These are phyloP conservation scores for Rauvolfia tetraphylla DNA, from an alignment of 257 asterid genomes.

Conservation along the genomic window DNA sequence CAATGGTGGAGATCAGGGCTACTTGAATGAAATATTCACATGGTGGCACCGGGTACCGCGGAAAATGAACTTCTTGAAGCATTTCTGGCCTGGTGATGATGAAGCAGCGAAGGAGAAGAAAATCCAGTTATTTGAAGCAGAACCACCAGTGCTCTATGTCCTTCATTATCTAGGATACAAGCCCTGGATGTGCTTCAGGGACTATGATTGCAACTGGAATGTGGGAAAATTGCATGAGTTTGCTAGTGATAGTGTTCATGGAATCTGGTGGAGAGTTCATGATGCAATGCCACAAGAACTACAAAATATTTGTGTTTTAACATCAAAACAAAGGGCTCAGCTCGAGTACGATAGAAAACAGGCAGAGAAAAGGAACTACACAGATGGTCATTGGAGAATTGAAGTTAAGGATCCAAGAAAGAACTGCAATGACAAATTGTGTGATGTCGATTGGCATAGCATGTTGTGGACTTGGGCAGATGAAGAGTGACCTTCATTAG, in stretches of 20 bases:
- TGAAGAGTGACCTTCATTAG: conserved; percentile 57
- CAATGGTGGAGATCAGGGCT: conserved; percentile 89
- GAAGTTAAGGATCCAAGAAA: conserved; percentile 42
- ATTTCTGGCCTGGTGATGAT: conserved; percentile 86
- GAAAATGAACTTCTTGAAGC: conserved; percentile 73
- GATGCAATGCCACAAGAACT: conserved; percentile 55
- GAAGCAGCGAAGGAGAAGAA: conserved; percentile 49
- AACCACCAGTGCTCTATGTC: conserved; percentile 66
- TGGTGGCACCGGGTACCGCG: conserved; percentile 91
- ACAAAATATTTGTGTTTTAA: conserved; percentile 49
- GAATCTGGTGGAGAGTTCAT: conserved; percentile 80
- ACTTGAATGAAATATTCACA: conserved; percentile 67
- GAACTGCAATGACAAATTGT: conserved; percentile 53
- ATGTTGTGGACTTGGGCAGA: conserved; percentile 81
- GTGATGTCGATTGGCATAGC: conserved; percentile 42
- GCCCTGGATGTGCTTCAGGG: conserved; percentile 83
- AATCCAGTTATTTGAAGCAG: conserved; percentile 47
- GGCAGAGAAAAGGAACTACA: conserved; percentile 47
- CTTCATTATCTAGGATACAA: conserved; percentile 74
- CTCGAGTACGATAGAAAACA: conserved; percentile 72
- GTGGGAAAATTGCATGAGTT: conserved; percentile 65
- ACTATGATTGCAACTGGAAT: conserved; percentile 86
- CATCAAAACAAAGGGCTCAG: conserved; percentile 71
- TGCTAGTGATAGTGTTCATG: conserved; percentile 75
- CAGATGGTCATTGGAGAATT: conserved; percentile 67